Conservation (phyloP, 495 filamentous ascomycete genomes). For the Penicillium robsamsonii region DNA sequence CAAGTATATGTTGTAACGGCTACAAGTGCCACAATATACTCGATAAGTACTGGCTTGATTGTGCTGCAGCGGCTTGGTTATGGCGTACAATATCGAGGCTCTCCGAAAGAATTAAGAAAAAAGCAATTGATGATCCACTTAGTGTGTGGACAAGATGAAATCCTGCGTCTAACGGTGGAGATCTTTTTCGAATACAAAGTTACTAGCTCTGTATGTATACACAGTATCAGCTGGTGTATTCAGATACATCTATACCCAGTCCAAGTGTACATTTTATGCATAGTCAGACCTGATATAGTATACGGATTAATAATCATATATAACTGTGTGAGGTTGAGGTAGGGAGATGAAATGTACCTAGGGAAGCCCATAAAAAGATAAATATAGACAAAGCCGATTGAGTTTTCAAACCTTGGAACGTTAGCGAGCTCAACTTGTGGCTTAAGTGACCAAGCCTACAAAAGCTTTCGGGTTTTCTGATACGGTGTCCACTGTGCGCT, state of each 20-base stretch:
- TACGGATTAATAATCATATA: background rate
- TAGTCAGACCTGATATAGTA: background rate
- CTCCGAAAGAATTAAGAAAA: conserved; percentile 14
- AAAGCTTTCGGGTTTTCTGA: conserved; percentile 2
- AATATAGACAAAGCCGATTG: conserved; percentile 4
- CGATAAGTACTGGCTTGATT: background rate
- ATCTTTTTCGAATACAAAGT: conserved; percentile 15
- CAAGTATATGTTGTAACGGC: background rate
- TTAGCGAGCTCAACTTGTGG: conserved; percentile 6
- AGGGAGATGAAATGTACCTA: background rate
- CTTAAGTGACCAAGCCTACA: background rate
- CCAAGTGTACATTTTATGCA: background rate
- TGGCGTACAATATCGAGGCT: conserved; percentile 22
- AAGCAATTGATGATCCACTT: conserved; percentile 27
- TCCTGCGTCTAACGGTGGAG: conserved; percentile 24
- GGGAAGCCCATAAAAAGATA: background rate
- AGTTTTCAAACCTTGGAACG: background rate
- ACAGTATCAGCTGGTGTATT: conserved; percentile 2
- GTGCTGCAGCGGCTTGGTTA: conserved; percentile 6
- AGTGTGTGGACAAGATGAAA: conserved; percentile 19
- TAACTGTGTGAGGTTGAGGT: background rate
- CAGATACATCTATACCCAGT: background rate
- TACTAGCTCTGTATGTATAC: conserved; percentile 15
- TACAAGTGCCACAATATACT: conserved; percentile 5
- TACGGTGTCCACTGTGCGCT: conserved; percentile 7